These are phyloP conservation scores for Ophiocordyceps australis DNA, from an alignment of 2,329 filamentous ascomycete genomes.

Conservation along the genomic window DNA sequence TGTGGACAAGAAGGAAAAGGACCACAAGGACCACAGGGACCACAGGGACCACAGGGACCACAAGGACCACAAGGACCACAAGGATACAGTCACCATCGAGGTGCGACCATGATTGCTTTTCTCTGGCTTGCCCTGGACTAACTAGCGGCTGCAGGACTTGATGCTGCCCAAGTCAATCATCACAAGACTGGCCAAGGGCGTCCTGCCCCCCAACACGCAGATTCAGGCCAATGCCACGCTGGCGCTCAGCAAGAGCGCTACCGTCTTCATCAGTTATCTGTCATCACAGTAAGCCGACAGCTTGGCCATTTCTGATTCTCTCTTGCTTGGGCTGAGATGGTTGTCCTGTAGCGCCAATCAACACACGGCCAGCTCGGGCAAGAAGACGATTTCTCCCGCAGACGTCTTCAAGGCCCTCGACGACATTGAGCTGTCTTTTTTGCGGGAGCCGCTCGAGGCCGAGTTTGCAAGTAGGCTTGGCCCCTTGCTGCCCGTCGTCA, in stretches of 20 bases:
- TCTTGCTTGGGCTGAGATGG: too few relatives aligned
- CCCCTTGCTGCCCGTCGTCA: neutral
- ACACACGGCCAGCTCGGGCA: constrained; percentile 43
- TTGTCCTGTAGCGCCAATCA: constrained; percentile 47
- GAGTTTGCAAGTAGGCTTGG: constrained; percentile 51
- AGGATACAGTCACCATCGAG: constrained; percentile 31
- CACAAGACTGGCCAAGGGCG: constrained; percentile 61
- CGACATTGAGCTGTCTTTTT: constrained; percentile 61
- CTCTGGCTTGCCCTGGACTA: neutral
- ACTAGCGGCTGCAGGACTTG: constrained; percentile 41
- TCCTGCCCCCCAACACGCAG: constrained; percentile 63
- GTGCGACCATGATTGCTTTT: constrained; percentile 12
- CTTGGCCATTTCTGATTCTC: too few relatives aligned
- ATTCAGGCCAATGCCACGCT: constrained; percentile 69
- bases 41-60: constrained; percentile 8
- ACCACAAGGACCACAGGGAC: constrained; percentile 8
- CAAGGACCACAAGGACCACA: constrained; percentile 14
- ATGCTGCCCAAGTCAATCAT: constrained; percentile 68
- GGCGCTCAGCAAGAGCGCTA: constrained; percentile 65
- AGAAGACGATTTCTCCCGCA: constrained; percentile 60
- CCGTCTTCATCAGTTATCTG: constrained; percentile 69
- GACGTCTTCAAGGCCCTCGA: constrained; percentile 64
- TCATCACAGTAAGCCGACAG: constrained; percentile 44
- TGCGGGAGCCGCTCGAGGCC: constrained; percentile 48
- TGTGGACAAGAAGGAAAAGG: constrained; percentile 5